phyloP scores from a whole-genome alignment of 2,329 filamentous ascomycete species.

The Trichophyton schoenleinii region DNA sequence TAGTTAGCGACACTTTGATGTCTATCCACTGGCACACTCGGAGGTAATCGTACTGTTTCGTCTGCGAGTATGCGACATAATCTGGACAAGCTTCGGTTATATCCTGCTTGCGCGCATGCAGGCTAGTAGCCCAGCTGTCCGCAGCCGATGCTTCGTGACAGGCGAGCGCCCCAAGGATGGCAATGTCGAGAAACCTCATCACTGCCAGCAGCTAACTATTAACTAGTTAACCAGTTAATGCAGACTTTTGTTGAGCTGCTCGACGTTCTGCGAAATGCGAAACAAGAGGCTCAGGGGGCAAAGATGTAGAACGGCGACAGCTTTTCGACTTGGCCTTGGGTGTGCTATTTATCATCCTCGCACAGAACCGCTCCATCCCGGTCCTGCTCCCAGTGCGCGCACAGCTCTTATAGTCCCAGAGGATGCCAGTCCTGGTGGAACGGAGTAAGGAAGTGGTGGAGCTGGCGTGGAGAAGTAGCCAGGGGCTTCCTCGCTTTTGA shows the following conservation, averaged over 20 bases:
- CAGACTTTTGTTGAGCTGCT: not conserved
- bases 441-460: not conserved
- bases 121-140: not conserved
- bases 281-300: not conserved
- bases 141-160: not conserved
- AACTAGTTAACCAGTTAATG: too few species aligned
- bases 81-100: conserved; percentile 18
- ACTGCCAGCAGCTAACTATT: not conserved
- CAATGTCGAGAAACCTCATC: not conserved
- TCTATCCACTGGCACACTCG: not conserved
- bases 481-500: not conserved
- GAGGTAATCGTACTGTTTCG: conserved; percentile 12
- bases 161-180: not conserved
- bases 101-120: not conserved
- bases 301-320: not conserved
- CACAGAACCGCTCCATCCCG: not conserved
- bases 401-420: not conserved
- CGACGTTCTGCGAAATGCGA: not conserved
- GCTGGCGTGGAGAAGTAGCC: not conserved
- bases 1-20: not conserved
- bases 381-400: not conserved
- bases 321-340: not conserved
- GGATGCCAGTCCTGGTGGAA: not conserved
- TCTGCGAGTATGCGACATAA: conserved; percentile 18
- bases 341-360: not conserved